Percentiles rank a stretch among this genome's conserved stretches.
phyloP scores from a whole-genome alignment of 768 basidiomycete genomes.

The Leccinum boreale region DNA sequence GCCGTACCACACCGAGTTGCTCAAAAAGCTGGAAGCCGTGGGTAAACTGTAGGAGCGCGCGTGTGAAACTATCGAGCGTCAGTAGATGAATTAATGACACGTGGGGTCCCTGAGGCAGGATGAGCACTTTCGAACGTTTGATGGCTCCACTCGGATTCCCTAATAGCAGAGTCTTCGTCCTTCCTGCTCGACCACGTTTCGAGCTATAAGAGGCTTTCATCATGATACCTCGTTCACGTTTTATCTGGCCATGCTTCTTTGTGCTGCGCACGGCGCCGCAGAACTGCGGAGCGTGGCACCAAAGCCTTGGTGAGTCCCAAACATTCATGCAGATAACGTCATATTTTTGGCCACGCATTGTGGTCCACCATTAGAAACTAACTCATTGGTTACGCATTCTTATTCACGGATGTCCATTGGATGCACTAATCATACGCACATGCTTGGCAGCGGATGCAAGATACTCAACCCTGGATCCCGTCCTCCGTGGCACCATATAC shows the following conservation, averaged over 20 bases:
- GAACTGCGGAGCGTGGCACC: not conserved
- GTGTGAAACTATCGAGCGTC: not conserved
- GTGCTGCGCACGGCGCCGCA: not conserved
- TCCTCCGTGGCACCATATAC: not conserved
- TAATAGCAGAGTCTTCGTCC: too few species aligned
- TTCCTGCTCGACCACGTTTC: not conserved
- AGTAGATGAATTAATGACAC: not conserved
- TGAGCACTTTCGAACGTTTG: not conserved
- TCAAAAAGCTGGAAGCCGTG: slow-evolving; percentile 13
- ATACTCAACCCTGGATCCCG: too few species aligned
- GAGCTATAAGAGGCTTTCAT: not conserved
- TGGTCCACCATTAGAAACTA: not conserved
- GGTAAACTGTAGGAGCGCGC: slow-evolving; percentile 15
- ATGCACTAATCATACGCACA: not conserved
- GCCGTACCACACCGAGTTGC: slow-evolving; percentile 17
- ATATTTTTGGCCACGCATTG: not conserved
- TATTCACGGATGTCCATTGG: not conserved
- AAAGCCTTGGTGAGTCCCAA: not conserved
- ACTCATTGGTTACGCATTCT: not conserved
- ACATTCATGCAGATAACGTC: not conserved
- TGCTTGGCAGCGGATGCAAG: not conserved
- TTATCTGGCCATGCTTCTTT: not conserved
- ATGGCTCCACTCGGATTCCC: not conserved
- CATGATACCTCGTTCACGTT: not conserved
- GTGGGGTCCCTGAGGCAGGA: not conserved